Percentiles rank a stretch among this genome's conserved stretches.
These are phyloP conservation scores for Escallonia rubra DNA, from an alignment of 129 eudicot genomes.

Conservation along the genomic window DNA sequence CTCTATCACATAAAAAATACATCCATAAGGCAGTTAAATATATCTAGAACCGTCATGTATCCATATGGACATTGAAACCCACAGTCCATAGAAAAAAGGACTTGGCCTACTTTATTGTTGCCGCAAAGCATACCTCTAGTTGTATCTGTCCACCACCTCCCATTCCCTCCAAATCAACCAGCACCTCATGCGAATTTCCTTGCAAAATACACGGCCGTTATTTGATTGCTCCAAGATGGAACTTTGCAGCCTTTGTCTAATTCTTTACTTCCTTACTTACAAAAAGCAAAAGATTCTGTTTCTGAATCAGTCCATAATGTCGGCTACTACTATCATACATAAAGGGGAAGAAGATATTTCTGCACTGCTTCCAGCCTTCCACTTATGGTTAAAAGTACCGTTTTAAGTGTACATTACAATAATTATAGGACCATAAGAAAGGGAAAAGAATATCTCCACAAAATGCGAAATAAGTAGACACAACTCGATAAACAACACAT, in stretches of 20 bases:
- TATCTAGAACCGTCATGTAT: not conserved
- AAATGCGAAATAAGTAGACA: not conserved
- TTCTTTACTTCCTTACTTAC: too few relatives aligned
- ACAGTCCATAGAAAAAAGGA: not conserved
- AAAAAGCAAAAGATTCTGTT: too few relatives aligned
- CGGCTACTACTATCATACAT: not conserved
- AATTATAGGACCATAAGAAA: not conserved
- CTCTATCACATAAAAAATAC: not conserved
- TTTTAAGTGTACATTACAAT: too few relatives aligned
- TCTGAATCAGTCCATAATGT: not conserved
- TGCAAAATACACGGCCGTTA: slow-evolving; percentile 15
- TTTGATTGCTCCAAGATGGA: slow-evolving; percentile 5
- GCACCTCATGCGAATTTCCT: slow-evolving; percentile 80
- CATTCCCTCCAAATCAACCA: slow-evolving; percentile 95
- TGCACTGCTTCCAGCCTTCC: too few relatives aligned
- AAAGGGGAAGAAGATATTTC: not conserved
- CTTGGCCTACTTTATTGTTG: not conserved
- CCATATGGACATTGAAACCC: not conserved
- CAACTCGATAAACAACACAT: not conserved
- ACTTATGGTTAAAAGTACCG: too few relatives aligned
- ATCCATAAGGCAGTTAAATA: not conserved
- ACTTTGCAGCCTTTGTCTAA: not conserved
- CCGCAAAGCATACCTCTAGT: slow-evolving; percentile 62
- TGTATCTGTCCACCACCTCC: slow-evolving; percentile 98
- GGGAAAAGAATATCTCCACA: slow-evolving; percentile 2